Conservation (phyloP, 805 yeast genomes). For the Scheffersomyces coipomensis region DNA sequence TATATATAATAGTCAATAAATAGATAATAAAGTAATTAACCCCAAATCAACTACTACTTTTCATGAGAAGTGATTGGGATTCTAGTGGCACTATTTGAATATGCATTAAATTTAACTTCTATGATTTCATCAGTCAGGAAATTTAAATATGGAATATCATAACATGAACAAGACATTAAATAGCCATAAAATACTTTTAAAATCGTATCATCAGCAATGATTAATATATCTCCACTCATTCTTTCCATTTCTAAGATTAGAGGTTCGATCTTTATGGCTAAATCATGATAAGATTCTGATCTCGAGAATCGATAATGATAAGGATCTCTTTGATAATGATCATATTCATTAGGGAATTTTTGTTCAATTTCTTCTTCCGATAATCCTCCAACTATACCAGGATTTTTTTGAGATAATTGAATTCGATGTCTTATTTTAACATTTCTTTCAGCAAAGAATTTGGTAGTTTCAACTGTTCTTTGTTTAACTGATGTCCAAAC, state of each 20-base stretch:
- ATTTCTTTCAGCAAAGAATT: slow-evolving; percentile 60
- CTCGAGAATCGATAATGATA: slow-evolving; percentile 91
- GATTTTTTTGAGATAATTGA: slow-evolving; percentile 83
- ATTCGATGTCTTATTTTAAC: slow-evolving; percentile 71
- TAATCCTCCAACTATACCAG: slow-evolving; percentile 81
- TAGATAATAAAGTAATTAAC: no score
- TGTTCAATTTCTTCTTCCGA: slow-evolving; percentile 55
- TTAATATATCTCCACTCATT: slow-evolving; percentile 79
- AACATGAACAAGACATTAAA: slow-evolving; percentile 85
- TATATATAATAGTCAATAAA: no score
- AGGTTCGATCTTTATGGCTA: slow-evolving; percentile 93
- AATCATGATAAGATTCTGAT: slow-evolving; percentile 93
- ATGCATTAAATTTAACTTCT: slow-evolving; percentile 85
- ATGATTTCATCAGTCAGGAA: slow-evolving; percentile 83
- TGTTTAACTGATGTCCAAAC: slow-evolving; percentile 96
- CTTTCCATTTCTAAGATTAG: slow-evolving; percentile 91
- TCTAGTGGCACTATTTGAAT: slow-evolving; percentile 62
- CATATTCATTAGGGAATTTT: slow-evolving; percentile 68
- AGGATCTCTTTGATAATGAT: slow-evolving; percentile 69
- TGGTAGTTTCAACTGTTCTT: slow-evolving; percentile 79
- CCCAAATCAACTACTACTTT: no score
- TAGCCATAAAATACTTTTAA: slow-evolving; percentile 90
- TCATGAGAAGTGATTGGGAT: slow-evolving; percentile 10
- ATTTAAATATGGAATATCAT: slow-evolving; percentile 76
- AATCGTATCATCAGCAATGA: slow-evolving; percentile 91